Evolutionary conservation across 345 rosid species (phyloP).

Genomic region (Rhizophora mangle): DNA sequence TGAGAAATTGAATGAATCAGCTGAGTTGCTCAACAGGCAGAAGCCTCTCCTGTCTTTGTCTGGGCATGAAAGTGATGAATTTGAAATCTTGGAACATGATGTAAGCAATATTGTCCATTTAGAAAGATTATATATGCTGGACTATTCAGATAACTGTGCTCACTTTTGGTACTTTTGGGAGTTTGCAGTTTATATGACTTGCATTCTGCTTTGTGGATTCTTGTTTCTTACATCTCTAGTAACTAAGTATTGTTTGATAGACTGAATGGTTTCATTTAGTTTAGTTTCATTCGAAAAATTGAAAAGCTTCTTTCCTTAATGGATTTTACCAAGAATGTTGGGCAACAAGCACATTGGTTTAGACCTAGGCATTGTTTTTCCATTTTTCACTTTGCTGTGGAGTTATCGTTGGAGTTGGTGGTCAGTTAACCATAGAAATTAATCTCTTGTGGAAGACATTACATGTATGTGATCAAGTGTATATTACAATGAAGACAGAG

Average conservation of each 20-base stretch:
- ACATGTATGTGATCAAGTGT: background rate
- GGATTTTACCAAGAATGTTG: too few species aligned
- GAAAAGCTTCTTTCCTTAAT: too few species aligned
- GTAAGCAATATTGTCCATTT: constrained; percentile 44
- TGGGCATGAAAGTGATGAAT: constrained; percentile 67
- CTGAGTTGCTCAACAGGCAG: constrained; percentile 32
- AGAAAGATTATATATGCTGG: background rate
- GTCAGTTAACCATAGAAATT: background rate
- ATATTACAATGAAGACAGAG: background rate
- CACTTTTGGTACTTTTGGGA: background rate
- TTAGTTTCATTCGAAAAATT: too few species aligned
- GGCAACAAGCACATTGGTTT: too few species aligned
- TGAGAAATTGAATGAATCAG: constrained; percentile 37
- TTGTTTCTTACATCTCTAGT: too few species aligned
- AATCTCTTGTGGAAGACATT: background rate
- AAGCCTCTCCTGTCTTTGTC: constrained; percentile 44
- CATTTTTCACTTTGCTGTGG: too few species aligned
- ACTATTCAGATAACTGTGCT: background rate
- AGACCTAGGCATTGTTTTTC: too few species aligned
- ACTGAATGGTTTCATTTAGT: too few species aligned
- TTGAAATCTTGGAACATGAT: constrained; percentile 81
- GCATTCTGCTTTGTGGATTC: too few species aligned
- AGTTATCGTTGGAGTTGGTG: background rate
- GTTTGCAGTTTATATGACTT: too few species aligned
- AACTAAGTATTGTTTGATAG: too few species aligned